Evolutionary conservation across 768 basidiomycete genomes (phyloP).

Genomic region (Pilatotrama ljubarskyi): DNA sequence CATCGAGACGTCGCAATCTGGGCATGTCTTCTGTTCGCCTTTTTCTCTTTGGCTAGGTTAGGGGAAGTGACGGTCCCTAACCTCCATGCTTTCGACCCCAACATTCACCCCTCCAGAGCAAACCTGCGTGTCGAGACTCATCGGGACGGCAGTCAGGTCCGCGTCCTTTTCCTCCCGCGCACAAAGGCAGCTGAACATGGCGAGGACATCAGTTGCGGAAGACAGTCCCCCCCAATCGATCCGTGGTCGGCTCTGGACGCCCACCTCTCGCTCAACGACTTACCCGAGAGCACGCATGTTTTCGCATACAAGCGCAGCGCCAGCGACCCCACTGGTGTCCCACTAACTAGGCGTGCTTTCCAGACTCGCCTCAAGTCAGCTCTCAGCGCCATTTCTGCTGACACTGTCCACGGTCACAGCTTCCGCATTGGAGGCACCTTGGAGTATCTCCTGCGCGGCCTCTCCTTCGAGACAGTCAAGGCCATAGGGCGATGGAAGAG

Average conservation of each 20-base stretch:
- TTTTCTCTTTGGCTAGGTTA: constrained; percentile 25
- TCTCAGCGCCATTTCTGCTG: background rate
- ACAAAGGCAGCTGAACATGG: constrained; percentile 32
- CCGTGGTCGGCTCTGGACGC: constrained; percentile 28
- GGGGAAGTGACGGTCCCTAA: constrained; percentile 19
- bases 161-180: constrained; percentile 29
- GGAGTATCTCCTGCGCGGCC: constrained; percentile 38
- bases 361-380: background rate
- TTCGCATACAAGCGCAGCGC: constrained; percentile 13
- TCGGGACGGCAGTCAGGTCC: constrained; percentile 29
- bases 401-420: constrained; percentile 32
- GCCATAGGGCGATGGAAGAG: constrained; percentile 39
- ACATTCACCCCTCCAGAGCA: background rate
- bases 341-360: constrained; percentile 32
- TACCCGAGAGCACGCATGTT: constrained; percentile 31
- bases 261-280: constrained; percentile 35
- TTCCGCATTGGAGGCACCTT: constrained; percentile 35
- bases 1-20: constrained; percentile 23
- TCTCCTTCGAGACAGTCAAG: constrained; percentile 40
- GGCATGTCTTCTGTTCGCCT: constrained; percentile 34
- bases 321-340: constrained; percentile 12
- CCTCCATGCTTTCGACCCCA: background rate
- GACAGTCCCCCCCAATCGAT: constrained; percentile 15
- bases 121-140: constrained; percentile 15
- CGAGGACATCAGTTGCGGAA: constrained; percentile 32